Percentiles rank a stretch among this genome's conserved stretches.
phyloP scores from a whole-genome alignment of 352 stramenopile genomes.

The Phytopythium montanum region DNA sequence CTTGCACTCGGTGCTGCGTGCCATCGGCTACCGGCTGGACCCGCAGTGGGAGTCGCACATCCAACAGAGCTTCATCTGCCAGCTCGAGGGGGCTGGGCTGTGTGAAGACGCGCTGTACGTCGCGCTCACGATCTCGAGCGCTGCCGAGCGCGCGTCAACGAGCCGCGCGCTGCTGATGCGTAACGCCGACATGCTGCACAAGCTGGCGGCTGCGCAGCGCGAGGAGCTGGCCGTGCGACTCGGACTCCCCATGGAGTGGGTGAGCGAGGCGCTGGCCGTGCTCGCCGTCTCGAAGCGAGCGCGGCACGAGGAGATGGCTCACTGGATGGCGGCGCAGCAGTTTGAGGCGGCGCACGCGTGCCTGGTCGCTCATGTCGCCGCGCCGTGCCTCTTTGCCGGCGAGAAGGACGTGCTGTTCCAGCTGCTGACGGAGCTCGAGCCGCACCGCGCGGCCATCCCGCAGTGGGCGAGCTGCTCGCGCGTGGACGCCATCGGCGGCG shows the following conservation, averaged over 20 bases:
- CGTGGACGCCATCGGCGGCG: constrained; percentile 47
- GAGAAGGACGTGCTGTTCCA: constrained; percentile 55
- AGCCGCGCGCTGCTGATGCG: constrained; percentile 62
- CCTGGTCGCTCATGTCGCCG: constrained; percentile 53
- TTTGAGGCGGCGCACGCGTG: constrained; percentile 65
- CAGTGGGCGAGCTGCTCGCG: constrained; percentile 57
- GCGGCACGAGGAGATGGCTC: constrained; percentile 60
- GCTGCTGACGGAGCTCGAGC: constrained; percentile 55
- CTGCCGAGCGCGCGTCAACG: constrained; percentile 46
- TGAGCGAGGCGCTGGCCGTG: constrained; percentile 67
- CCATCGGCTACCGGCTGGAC: constrained; percentile 71
- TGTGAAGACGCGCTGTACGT: constrained; percentile 81
- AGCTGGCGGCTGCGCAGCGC: constrained; percentile 26
- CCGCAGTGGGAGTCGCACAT: constrained; percentile 76
- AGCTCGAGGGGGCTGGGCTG: constrained; percentile 58
- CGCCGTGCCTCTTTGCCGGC: constrained; percentile 55
- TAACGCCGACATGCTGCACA: constrained; percentile 52
- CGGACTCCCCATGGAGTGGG: constrained; percentile 52
- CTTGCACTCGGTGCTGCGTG: constrained; percentile 63
- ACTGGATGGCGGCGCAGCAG: constrained; percentile 61
- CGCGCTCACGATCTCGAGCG: constrained; percentile 65
- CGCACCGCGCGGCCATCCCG: constrained; percentile 42
- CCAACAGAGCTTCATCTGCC: constrained; percentile 77
- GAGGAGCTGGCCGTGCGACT: constrained; percentile 51
- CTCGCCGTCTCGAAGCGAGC: constrained; percentile 39